Evolutionary conservation across 1,139 yeast genomes (phyloP), one percentile per base, ranked within the genome.

Genomic region (Blastobotrys capitulatus): DNA sequence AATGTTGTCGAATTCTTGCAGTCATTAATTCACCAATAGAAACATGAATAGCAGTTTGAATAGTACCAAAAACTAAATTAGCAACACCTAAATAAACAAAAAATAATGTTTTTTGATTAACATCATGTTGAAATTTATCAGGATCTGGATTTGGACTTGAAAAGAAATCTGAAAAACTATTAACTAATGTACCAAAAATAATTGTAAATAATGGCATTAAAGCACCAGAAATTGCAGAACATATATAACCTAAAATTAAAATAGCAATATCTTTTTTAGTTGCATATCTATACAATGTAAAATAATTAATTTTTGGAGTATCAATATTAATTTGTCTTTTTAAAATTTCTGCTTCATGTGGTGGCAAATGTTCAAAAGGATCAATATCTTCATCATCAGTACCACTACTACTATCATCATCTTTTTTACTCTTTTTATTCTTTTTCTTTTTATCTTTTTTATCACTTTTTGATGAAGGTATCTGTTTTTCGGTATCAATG

Each of bases 11-110:
- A 56, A 72, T 70, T 25, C 75, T 60, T 10, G 71, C 68, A 1
- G 77, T 62, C 38, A 71, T 53, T 13, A 69, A 64, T 54, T 72
- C 77, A 36, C 77, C 76, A 13, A 70, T 62, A 47, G 68, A 66
- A 13, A 72, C 71, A 38, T 66, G 67, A 40, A 70, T 54, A 49
- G 52, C 66, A 1, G 74, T 68, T 52, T 66, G 68, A 13, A 67
- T 32, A 39, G 58, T 59, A 2, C 68, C 54, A 18, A 67, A 59
- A 5, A 62, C 66, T 22, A 66, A 58, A 32, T 67, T 66, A n/a
- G 65, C 75, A 15, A 70, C 53, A 26, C 72, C 74, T 31, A 70
- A 61, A 53, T 70, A 70, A 37, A 70, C 59, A 49, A 68, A 70
- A 53, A 64, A 71, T 6, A 69, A 62, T 9, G 72, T 63, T 48